Evolutionary conservation across 352 stramenopile species (phyloP).

Genomic region (Pythium utonaiense): DNA sequence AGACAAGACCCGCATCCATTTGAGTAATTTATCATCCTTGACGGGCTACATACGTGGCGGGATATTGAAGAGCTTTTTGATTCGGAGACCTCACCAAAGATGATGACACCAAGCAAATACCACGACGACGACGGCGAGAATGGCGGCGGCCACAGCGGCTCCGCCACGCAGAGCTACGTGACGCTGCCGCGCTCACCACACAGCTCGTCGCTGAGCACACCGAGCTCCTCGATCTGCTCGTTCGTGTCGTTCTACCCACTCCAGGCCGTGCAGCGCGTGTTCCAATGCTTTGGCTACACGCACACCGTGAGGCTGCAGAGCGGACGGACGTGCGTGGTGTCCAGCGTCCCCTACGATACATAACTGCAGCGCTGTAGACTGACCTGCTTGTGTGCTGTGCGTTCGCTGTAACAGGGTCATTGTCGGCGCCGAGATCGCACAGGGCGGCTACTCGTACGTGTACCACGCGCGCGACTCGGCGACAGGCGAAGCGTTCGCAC

Average conservation of each 20-base stretch:
- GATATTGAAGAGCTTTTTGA: not conserved
- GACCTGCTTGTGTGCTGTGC: no score
- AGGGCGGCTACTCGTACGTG: slow-evolving; percentile 87
- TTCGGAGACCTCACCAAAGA: slow-evolving; percentile 5
- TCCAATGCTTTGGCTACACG: slow-evolving; percentile 73
- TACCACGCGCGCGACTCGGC: slow-evolving; percentile 67
- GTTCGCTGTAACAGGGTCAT: slow-evolving; percentile 32
- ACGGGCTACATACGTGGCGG: not conserved
- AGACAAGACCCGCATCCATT: not conserved
- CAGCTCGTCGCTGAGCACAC: not conserved
- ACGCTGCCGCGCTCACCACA: not conserved
- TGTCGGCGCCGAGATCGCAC: slow-evolving; percentile 64
- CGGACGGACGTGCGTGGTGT: slow-evolving; percentile 54
- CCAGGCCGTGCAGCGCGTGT: slow-evolving; percentile 51
- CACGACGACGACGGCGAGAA: slow-evolving; percentile 13
- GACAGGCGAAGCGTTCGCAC: slow-evolving; percentile 76
- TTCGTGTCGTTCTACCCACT: slow-evolving; percentile 57
- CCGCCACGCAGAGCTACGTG: slow-evolving; percentile 9
- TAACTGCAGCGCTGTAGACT: no score
- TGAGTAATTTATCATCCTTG: not conserved
- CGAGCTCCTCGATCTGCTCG: slow-evolving; percentile 17
- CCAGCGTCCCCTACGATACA: no score
- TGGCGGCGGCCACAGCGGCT: not conserved
- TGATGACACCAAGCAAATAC: slow-evolving; percentile 21
- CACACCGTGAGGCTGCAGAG: slow-evolving; percentile 66